Evolutionary conservation across 768 basidiomycete genomes (phyloP), one percentile per base, ranked within the genome.

Genomic region (Pleurotus eryngii): DNA sequence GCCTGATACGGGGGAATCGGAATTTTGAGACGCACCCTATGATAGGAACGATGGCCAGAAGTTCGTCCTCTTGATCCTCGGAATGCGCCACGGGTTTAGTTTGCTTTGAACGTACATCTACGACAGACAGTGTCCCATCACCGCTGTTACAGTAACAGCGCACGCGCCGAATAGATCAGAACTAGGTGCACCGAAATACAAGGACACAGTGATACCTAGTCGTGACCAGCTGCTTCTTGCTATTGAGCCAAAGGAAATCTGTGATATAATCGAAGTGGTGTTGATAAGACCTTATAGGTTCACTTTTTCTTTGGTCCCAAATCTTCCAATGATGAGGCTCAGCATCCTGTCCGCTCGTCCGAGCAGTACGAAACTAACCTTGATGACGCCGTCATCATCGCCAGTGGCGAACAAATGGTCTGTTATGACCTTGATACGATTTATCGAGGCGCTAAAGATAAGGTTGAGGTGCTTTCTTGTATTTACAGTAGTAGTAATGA

Each of bases 201-300:
- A 35, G 30, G 30, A 35, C 30, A 35, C 11, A 30, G 4, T 9
- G 2, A 9, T 67, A 94, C 95, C 94, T 96, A 3, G 95, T 95
- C 30, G 90, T 81, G 17, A 98, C 81, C 14, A 95, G 79, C 57
- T 93, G 92, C 60, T 84, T 88, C 72, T 90, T 91, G 71, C 90
- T 89, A 38, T 82, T 82, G 56, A 94, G 69, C 84, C 89, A 97
- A 39, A 90, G 72, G 71, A 97, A 94, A 69, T 95, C 94, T 38
- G 92, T 90, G 56, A 97, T 94, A 67, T 93, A 97, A 72, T 97
- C 95, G 67, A 89, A 94, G 65, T 98, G 95, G 49, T 97, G 95
- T 27, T 75, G 83, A 67, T 93, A 94, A 17, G 79, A 75, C 37
- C 87, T 80, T 15, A 88, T 73, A 46, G 80, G 76, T 7, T 85